These are phyloP conservation scores for Pyracantha coccinea DNA, from an alignment of 331 rosid genomes.

Conservation along the genomic window DNA sequence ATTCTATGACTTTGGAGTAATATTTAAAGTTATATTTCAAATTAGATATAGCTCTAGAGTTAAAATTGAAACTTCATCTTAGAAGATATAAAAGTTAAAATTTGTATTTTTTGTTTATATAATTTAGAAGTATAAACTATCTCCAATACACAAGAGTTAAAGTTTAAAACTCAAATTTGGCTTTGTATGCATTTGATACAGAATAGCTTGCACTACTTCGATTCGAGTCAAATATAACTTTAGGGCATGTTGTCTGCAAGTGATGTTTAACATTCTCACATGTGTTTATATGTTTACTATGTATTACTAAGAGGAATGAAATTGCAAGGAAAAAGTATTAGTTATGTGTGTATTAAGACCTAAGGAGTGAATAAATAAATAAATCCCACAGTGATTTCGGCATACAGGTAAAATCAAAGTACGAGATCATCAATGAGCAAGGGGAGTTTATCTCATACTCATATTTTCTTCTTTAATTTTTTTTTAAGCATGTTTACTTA, in stretches of 20 bases:
- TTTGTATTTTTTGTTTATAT: too few relatives aligned
- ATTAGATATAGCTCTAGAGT: neutral
- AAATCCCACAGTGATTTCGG: too few relatives aligned
- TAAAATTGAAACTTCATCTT: neutral
- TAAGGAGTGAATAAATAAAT: neutral
- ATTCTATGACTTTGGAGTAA: neutral
- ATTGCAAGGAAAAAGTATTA: neutral
- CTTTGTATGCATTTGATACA: neutral
- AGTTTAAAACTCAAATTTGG: neutral
- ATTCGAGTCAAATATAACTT: neutral
- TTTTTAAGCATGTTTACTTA: too few relatives aligned
- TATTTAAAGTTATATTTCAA: neutral
- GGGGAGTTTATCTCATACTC: neutral
- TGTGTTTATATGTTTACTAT: neutral
- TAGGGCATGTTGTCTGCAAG: neutral
- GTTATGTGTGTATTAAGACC: neutral
- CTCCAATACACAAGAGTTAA: neutral
- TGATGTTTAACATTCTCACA: neutral
- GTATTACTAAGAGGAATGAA: neutral
- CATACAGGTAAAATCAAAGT: too few relatives aligned
- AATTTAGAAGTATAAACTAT: neutral
- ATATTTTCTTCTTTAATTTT: too few relatives aligned
- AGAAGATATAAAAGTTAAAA: neutral
- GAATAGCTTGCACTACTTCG: neutral
- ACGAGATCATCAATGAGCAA: neutral